A percentile compares a stretch with the other conserved stretches of the same genome.
phyloP scores from a whole-genome alignment of 768 basidiomycete species.

The Tephrocybe sp. region DNA sequence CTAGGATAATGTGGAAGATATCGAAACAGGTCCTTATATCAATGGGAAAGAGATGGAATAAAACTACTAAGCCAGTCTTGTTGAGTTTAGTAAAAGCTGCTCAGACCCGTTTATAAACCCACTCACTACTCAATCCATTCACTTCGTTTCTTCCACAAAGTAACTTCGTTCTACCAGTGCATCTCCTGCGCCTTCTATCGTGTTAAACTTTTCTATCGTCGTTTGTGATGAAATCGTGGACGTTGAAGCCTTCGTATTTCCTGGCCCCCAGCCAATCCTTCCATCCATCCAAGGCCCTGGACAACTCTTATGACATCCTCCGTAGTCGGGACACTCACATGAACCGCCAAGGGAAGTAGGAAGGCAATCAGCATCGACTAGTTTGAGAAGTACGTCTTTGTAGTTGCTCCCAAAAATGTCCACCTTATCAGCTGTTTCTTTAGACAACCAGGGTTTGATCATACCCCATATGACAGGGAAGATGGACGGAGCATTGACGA shows the following conservation, averaged over 20 bases:
- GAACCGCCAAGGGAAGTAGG: conserved; percentile 62
- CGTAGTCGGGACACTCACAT: conserved; percentile 56
- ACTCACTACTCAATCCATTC: no score
- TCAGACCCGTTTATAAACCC: no score
- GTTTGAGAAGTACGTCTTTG: conserved; percentile 49
- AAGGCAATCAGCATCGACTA: conserved; percentile 64
- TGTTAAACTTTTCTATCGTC: neutral
- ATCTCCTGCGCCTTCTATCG: no score
- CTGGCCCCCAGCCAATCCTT: conserved; percentile 47
- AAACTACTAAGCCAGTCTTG: no score
- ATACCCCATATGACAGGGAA: conserved; percentile 74
- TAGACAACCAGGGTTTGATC: conserved; percentile 72
- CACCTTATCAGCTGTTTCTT: conserved; percentile 70
- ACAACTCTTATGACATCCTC: conserved; percentile 61
- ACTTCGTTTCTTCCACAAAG: no score
- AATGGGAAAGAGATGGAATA: no score
- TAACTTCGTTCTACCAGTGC: no score
- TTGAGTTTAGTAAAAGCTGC: no score
- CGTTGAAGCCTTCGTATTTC: conserved; percentile 16
- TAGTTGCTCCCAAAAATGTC: conserved; percentile 67
- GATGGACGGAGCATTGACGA: conserved; percentile 72
- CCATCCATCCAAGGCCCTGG: conserved; percentile 75
- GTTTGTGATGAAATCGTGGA: neutral
- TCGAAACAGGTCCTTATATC: no score
- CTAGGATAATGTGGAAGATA: no score